phyloP scores from a whole-genome alignment of 2,329 filamentous ascomycete genomes.

The Plenodomus lindquistii region DNA sequence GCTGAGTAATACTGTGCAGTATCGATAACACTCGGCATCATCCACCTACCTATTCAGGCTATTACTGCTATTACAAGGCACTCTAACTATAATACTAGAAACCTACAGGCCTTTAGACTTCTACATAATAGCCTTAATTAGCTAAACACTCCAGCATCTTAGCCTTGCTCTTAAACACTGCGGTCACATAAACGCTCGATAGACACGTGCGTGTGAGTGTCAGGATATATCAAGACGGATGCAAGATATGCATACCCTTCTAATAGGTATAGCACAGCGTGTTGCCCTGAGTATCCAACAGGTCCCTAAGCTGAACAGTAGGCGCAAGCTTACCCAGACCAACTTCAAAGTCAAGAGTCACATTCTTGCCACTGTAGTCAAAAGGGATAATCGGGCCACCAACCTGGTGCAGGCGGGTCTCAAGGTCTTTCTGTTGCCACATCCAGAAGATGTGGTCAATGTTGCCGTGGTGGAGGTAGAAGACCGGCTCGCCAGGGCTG shows the following conservation, averaged over 20 bases:
- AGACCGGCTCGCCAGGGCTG: conserved; percentile 42
- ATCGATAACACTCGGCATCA: background rate
- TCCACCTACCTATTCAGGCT: background rate
- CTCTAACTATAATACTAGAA: too few species aligned
- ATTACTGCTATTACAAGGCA: too few species aligned
- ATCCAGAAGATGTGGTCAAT: conserved; percentile 42
- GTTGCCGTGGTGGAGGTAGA: conserved; percentile 46
- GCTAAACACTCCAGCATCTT: too few species aligned
- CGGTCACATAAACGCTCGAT: too few species aligned
- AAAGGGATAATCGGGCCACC: conserved; percentile 40
- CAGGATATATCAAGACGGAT: too few species aligned
- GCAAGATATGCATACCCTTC: too few species aligned
- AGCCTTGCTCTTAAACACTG: too few species aligned
- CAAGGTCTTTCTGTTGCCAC: conserved; percentile 35
- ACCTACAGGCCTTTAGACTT: too few species aligned
- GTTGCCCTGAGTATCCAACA: conserved; percentile 31
- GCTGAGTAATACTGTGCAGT: background rate
- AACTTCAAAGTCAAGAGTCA: conserved; percentile 40
- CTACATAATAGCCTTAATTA: too few species aligned
- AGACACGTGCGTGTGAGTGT: too few species aligned
- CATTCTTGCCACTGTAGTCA: conserved; percentile 28
- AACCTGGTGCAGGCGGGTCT: conserved; percentile 38
- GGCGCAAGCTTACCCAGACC: conserved; percentile 35
- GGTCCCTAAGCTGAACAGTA: conserved; percentile 28
- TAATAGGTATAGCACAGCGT: conserved; percentile 30